Evolutionary conservation across 768 basidiomycete genomes (phyloP), one percentile per base, ranked within the genome.

Genomic region (Dacryopinax primogenitus): DNA sequence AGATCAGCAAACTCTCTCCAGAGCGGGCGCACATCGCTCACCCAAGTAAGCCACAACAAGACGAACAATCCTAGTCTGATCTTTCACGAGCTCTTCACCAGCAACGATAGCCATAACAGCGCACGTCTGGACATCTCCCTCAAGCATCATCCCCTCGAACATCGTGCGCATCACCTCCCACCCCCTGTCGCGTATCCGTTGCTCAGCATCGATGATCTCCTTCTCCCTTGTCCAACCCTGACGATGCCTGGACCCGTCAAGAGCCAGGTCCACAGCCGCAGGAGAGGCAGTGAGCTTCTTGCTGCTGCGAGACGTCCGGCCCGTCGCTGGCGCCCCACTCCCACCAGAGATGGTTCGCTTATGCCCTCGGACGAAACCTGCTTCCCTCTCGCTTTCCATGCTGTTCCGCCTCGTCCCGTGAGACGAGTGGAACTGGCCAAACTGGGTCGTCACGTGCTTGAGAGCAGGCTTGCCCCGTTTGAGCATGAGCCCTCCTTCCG

Each of bases 11-110:
- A 45, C 30, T 11, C 12, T 6, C 41, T 16, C 1, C 15, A 18
- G 30, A 35, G 16, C 21, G 15, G 21, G 13, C 33, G 12, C 0
- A 21, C 9, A 73, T 82, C n/a, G 41, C 41, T 33, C 65, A 90
- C 90, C 90, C 15, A 89, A 79, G 70, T 92, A 92, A 0, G 85
- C 76, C 66, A 88, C 85, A 18, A 89, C 71, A 66, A 90, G 86
- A 28, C 80, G 78, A 21, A 77, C 70, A 28, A 76, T 75, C 70
- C 71, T 23, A 73, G 71, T 0, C 76, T 72, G n/a, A 88, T 72
- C 36, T 71, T 58, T 6, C 51, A 58, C 51, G 3, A 58, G 51
- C 18, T 58, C 51, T 7, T 26, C 30, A 2, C 68, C 44, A n/a
- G 11, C 23, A 13, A 37, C 39, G 33, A 64, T 28, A n/a, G 30